Percentiles rank a stretch among this genome's conserved stretches.
Evolutionary conservation across 345 rosid species (phyloP).

Genomic region (Boechera retrofracta): DNA sequence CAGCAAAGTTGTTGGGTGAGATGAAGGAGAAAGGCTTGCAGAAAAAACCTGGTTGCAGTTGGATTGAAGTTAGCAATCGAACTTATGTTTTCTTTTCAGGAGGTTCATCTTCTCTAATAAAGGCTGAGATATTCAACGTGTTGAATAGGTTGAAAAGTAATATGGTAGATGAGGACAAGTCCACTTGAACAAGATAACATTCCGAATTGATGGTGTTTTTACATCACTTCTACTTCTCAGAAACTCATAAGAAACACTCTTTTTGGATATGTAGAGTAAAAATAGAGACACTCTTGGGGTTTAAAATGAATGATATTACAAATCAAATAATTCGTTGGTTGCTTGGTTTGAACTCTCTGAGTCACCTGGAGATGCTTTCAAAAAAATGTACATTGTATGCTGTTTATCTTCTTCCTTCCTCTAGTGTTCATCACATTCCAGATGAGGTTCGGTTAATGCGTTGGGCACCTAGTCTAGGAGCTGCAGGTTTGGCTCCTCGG

Average conservation of each 20-base stretch:
- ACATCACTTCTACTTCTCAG: slow-evolving; percentile 37
- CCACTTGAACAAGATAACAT: slow-evolving; percentile 30
- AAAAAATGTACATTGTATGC: slow-evolving; percentile 56
- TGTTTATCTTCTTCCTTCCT: slow-evolving; percentile 34
- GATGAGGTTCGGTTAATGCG: slow-evolving; percentile 86
- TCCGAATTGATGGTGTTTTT: slow-evolving; percentile 19
- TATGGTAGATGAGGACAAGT: slow-evolving; percentile 47
- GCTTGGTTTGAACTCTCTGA: slow-evolving; percentile 19
- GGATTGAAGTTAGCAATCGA: slow-evolving; percentile 64
- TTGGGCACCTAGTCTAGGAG: slow-evolving; percentile 84
- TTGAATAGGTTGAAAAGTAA: slow-evolving; percentile 50
- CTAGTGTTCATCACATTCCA: slow-evolving; percentile 53
- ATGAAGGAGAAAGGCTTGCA: slow-evolving; percentile 74
- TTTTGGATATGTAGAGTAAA: slow-evolving; percentile 17
- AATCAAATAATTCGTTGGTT: slow-evolving; percentile 46
- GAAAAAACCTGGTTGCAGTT: slow-evolving; percentile 81
- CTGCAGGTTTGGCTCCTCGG: slow-evolving; percentile 72
- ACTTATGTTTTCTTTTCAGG: slow-evolving; percentile 67
- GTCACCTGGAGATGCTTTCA: slow-evolving; percentile 47
- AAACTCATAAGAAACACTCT: slow-evolving; percentile 34
- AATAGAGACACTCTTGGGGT: slow-evolving; percentile 36
- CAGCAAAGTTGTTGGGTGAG: slow-evolving; percentile 54
- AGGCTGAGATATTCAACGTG: slow-evolving; percentile 51
- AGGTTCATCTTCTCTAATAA: slow-evolving; percentile 52
- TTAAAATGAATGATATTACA: slow-evolving; percentile 65